Percentiles rank a stretch among this genome's conserved stretches.
phyloP scores from a whole-genome alignment of 2,329 filamentous ascomycete genomes.

The Ceratocystis cacaofunesta region DNA sequence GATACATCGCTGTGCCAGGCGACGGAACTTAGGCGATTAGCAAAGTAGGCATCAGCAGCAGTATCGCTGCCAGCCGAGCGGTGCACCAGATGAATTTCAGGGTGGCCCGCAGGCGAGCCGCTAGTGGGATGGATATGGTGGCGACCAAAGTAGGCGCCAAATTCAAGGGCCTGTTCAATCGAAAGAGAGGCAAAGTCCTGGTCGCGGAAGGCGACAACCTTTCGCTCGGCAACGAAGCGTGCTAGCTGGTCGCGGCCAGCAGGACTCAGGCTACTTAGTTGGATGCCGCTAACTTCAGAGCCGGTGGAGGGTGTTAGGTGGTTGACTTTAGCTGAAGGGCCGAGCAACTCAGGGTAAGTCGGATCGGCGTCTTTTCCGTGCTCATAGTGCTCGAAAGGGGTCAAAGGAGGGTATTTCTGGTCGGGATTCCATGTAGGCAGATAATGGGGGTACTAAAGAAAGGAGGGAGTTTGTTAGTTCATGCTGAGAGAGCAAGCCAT shows the following conservation, averaged over 20 bases:
- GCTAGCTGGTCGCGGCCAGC: conserved; percentile 66
- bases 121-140: conserved; percentile 72
- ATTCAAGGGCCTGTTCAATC: conserved; percentile 53
- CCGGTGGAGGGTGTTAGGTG: conserved; percentile 62
- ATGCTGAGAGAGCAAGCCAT: background rate
- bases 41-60: conserved; percentile 44
- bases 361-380: conserved; percentile 62
- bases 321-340: conserved; percentile 33
- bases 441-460: conserved; percentile 49
- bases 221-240: conserved; percentile 58
- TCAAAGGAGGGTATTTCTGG: conserved; percentile 48
- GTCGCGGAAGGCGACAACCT: conserved; percentile 63
- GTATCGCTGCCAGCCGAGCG: conserved; percentile 39
- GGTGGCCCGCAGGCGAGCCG: conserved; percentile 56
- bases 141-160: conserved; percentile 62
- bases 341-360: conserved; percentile 52
- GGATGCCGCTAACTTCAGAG: conserved; percentile 54
- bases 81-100: conserved; percentile 67
- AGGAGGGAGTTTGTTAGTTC: background rate
- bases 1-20: conserved; percentile 85
- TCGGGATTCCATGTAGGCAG: conserved; percentile 55
- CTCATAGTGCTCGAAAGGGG: conserved; percentile 58
- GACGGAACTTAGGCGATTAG: conserved; percentile 53
- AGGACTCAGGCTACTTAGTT: conserved; percentile 51
- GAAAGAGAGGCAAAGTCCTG: conserved; percentile 59